These are phyloP conservation scores for Cruciata laevipes DNA, from an alignment of 257 asterid genomes.

Conservation along the genomic window DNA sequence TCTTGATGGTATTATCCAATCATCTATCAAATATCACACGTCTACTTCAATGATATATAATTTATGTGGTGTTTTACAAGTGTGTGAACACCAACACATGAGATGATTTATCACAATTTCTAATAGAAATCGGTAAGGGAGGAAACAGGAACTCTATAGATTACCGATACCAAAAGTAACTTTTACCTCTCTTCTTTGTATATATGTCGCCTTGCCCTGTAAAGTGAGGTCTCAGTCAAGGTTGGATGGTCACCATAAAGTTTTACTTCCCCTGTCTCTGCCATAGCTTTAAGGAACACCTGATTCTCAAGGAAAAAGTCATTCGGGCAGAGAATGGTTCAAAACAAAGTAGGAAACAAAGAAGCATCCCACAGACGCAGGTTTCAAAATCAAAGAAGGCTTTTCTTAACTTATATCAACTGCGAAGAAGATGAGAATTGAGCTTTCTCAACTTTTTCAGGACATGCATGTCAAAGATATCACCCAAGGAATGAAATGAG, in stretches of 20 bases:
- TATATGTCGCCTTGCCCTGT: slow-evolving; percentile 77
- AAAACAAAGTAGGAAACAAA: neutral
- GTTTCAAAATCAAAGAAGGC: slow-evolving; percentile 3
- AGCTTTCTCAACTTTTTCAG: neutral
- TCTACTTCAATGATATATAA: neutral
- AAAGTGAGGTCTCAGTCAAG: slow-evolving; percentile 73
- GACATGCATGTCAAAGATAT: neutral
- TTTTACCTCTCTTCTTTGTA: slow-evolving; percentile 80
- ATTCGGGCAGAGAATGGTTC: neutral
- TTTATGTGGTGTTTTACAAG: neutral
- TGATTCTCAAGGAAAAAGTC: slow-evolving; percentile 19
- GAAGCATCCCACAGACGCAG: neutral
- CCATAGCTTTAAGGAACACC: slow-evolving; percentile 98
- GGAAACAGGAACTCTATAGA: neutral
- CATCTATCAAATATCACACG: neutral
- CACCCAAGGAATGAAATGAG: neutral
- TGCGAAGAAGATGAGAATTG: neutral
- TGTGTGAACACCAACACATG: neutral
- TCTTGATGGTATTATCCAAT: neutral
- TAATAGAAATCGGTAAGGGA: neutral
- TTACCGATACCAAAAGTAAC: neutral
- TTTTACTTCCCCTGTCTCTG: slow-evolving; percentile 85
- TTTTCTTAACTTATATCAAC: neutral
- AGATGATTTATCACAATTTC: neutral
- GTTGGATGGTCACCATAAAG: slow-evolving; percentile 91